A percentile compares a stretch with the other conserved stretches of the same genome.
Conservation (phyloP, 2,329 filamentous ascomycete genomes). For the Cladosporium halotolerans region DNA sequence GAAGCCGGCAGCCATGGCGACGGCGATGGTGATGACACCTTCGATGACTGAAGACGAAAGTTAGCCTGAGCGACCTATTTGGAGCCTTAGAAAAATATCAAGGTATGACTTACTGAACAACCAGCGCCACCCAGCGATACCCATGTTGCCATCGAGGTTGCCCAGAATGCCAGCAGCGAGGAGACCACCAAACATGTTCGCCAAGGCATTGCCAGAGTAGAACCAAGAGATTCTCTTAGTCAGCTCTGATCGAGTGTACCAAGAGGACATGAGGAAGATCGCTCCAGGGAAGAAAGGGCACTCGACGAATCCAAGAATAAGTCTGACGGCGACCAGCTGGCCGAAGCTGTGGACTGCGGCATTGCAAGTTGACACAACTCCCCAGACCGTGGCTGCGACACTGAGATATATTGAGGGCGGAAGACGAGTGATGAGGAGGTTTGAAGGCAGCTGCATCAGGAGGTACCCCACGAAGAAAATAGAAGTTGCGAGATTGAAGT, state of each 20-base stretch:
- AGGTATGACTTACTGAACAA: constrained; percentile 22
- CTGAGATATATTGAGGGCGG: constrained; percentile 51
- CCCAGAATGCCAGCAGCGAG: constrained; percentile 44
- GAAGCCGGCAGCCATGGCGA: constrained; percentile 28
- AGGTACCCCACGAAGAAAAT: constrained; percentile 56
- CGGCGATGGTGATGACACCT: constrained; percentile 23
- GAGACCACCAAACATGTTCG: constrained; percentile 21
- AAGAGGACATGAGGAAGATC: constrained; percentile 43
- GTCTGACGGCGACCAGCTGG: constrained; percentile 41
- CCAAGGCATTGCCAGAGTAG: constrained; percentile 26
- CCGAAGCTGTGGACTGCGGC: constrained; percentile 40
- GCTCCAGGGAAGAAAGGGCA: constrained; percentile 46
- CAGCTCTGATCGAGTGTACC: constrained; percentile 46
- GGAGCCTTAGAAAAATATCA: no score
- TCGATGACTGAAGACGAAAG: constrained; percentile 25
- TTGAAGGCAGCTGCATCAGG: constrained; percentile 57
- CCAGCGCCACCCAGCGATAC: constrained; percentile 38
- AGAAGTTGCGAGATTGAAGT: constrained; percentile 52
- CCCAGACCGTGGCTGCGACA: constrained; percentile 40
- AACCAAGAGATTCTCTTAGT: constrained; percentile 20
- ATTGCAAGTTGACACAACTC: constrained; percentile 39
- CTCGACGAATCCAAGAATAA: constrained; percentile 46
- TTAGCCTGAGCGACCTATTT: constrained; percentile 7
- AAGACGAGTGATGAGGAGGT: constrained; percentile 50
- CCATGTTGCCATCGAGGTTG: constrained; percentile 25